Evolutionary conservation across 2,329 filamentous ascomycete species (phyloP).

Genomic region (Didymellaceae sp.): DNA sequence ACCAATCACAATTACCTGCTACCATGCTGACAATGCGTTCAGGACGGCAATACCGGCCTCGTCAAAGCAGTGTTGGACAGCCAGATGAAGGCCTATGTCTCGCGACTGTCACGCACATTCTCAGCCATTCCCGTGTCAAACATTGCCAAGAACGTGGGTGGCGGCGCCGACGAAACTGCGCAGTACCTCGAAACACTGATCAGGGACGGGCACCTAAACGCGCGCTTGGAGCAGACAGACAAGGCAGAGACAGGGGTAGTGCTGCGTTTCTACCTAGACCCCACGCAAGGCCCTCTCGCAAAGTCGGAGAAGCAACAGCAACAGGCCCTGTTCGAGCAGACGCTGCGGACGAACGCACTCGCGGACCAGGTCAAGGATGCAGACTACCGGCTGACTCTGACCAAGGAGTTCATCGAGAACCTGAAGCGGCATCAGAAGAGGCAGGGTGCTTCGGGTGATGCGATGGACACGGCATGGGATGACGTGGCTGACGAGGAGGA

Average conservation of each 20-base stretch:
- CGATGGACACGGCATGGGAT: conserved; percentile 48
- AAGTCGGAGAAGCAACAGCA: conserved; percentile 50
- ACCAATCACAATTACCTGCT: neutral
- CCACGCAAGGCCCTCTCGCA: conserved; percentile 45
- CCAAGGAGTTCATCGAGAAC: conserved; percentile 64
- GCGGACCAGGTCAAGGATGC: conserved; percentile 60
- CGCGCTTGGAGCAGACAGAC: conserved; percentile 55
- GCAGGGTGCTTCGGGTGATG: conserved; percentile 39
- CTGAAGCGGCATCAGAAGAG: conserved; percentile 57
- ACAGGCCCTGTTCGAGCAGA: conserved; percentile 57
- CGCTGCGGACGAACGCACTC: conserved; percentile 57
- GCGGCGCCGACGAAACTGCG: conserved; percentile 58
- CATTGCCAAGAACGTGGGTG: conserved; percentile 59
- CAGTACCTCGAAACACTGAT: conserved; percentile 63
- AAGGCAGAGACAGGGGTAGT: conserved; percentile 52
- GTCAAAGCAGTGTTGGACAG: conserved; percentile 72
- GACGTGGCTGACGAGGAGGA: conserved; percentile 48
- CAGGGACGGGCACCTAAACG: conserved; percentile 57
- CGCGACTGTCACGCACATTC: conserved; percentile 76
- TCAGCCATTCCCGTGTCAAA: conserved; percentile 64
- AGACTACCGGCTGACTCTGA: conserved; percentile 63
- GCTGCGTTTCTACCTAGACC: conserved; percentile 59
- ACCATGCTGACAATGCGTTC: conserved; percentile 26
- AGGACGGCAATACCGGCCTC: conserved; percentile 76
- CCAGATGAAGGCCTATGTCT: conserved; percentile 77